Conservation (phyloP, 2,329 filamentous ascomycete species). For the Ascocoryne sarcoides region DNA sequence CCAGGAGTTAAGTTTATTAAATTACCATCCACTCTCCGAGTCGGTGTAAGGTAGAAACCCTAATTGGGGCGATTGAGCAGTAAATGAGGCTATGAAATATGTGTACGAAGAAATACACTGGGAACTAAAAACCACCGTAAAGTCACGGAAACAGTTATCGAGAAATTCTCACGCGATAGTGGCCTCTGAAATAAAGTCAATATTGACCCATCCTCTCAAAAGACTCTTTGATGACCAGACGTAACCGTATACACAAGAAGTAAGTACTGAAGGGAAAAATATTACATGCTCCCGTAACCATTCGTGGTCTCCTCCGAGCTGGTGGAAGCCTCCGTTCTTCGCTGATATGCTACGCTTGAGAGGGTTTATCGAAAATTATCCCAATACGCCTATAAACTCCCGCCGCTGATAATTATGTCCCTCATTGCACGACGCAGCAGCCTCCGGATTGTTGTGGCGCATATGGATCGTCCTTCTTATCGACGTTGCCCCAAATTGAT, state of each 20-base stretch:
- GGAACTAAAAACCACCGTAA: too few relatives aligned
- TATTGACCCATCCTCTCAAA: neutral
- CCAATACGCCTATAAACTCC: conserved; percentile 18
- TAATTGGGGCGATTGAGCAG: too few relatives aligned
- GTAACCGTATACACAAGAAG: conserved; percentile 13
- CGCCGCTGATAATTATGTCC: conserved; percentile 5
- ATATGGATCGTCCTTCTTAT: conserved; percentile 96
- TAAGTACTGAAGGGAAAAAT: conserved; percentile 15
- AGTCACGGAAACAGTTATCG: neutral
- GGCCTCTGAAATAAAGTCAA: too few relatives aligned
- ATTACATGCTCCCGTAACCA: conserved; percentile 16
- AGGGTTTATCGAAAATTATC: conserved; percentile 13
- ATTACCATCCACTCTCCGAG: neutral
- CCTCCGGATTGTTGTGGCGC: conserved; percentile 64
- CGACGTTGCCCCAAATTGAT: conserved; percentile 89
- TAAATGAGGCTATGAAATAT: too few relatives aligned
- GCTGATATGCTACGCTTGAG: conserved; percentile 9
- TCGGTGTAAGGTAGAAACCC: neutral
- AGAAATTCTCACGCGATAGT: neutral
- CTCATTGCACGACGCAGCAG: conserved; percentile 90
- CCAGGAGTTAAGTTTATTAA: neutral
- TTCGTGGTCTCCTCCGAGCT: conserved; percentile 8
- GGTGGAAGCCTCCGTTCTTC: conserved; percentile 4
- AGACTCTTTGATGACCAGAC: neutral
- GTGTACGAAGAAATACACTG: too few relatives aligned